phyloP scores from a whole-genome alignment of 148 eudicot genomes.

The Persicaria tinctoria region DNA sequence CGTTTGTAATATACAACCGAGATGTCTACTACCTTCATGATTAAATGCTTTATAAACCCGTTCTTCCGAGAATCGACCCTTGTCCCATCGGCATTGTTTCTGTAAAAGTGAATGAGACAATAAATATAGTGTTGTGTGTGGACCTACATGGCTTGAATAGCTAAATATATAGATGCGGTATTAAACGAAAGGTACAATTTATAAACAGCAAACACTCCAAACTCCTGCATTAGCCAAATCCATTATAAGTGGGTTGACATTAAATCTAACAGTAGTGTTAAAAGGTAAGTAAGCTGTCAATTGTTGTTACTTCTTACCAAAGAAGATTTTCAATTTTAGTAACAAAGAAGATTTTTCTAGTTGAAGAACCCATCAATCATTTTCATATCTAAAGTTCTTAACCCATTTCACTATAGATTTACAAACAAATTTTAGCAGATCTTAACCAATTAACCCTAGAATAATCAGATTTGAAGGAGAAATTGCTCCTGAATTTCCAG shows the following conservation, averaged over 20 bases:
- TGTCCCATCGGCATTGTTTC: no score
- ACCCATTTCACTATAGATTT: neutral
- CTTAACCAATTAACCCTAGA: neutral
- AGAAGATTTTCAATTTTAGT: neutral
- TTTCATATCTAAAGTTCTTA: neutral
- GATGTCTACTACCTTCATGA: no score
- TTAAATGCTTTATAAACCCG: no score
- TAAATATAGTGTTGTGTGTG: no score
- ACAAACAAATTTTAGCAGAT: neutral
- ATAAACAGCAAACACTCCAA: no score
- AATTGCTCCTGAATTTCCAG: neutral
- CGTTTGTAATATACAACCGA: no score
- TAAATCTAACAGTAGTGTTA: neutral
- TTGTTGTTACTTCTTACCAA: neutral
- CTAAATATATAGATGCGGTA: no score
- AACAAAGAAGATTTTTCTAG: neutral
- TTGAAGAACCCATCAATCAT: neutral
- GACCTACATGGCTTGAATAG: no score
- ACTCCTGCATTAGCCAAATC: conserved; percentile 6
- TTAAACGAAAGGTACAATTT: no score
- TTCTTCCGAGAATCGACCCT: no score
- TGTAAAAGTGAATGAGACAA: no score
- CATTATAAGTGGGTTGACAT: conserved; percentile 2
- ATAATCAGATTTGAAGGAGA: neutral
- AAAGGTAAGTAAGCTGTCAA: neutral